Evolutionary conservation across 768 basidiomycete species (phyloP).

Genomic region (Tricholoma saponaceum): DNA sequence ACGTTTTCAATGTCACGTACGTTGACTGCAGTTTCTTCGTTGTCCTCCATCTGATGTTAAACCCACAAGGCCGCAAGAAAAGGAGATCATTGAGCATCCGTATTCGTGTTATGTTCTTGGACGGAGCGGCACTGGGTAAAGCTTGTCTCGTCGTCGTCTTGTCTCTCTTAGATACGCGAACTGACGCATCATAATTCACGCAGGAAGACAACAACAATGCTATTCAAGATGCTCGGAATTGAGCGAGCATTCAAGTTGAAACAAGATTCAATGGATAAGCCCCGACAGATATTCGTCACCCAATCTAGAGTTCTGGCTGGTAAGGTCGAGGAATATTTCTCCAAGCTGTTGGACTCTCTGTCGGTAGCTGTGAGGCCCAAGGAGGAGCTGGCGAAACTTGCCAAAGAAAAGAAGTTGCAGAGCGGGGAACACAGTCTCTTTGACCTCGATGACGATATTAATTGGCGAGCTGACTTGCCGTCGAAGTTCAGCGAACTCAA

Average conservation of each 20-base stretch:
- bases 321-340: slow-evolving; percentile 63
- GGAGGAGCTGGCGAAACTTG: slow-evolving; percentile 26
- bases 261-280: slow-evolving; percentile 33
- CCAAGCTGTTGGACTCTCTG: slow-evolving; percentile 42
- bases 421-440: not conserved
- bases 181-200: not conserved
- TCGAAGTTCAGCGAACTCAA: not conserved
- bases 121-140: slow-evolving; percentile 66
- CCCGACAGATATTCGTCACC: slow-evolving; percentile 70
- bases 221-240: slow-evolving; percentile 68
- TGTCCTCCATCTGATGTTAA: not conserved
- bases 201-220: slow-evolving; percentile 72
- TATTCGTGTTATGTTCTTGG: slow-evolving; percentile 63
- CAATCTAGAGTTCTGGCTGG: slow-evolving; percentile 57
- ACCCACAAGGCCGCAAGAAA: slow-evolving; percentile 37
- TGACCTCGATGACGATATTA: not conserved
- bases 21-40: slow-evolving; percentile 6
- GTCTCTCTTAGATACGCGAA: not conserved
- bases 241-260: slow-evolving; percentile 47
- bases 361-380: slow-evolving; percentile 26
- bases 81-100: slow-evolving; percentile 51
- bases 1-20: slow-evolving; percentile 38
- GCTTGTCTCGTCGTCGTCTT: not conserved
- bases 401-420: not conserved
- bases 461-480: not conserved